phyloP scores from a whole-genome alignment of 345 rosid genomes.

The Angophora floribunda region DNA sequence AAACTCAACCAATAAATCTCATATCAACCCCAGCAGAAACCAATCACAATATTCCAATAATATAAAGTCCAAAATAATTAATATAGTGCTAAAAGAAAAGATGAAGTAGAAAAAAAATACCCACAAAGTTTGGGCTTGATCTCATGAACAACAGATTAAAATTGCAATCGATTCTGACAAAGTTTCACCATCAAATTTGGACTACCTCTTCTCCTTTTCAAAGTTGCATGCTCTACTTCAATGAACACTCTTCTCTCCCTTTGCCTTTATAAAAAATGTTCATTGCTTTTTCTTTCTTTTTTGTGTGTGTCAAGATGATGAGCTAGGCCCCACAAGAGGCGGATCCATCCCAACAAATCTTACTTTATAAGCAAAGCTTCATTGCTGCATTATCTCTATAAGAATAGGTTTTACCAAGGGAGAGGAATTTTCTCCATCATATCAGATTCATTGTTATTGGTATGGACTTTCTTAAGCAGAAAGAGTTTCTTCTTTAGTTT shows the following conservation, averaged over 20 bases:
- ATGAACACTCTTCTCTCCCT: background rate
- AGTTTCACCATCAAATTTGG: background rate
- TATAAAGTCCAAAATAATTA: background rate
- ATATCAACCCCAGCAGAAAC: background rate
- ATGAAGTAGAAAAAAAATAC: background rate
- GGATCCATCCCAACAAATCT: background rate
- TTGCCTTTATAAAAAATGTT: background rate
- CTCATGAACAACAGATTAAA: background rate
- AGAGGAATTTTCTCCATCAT: background rate
- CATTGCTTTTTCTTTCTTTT: background rate
- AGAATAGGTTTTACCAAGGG: no score
- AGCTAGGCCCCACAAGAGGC: background rate
- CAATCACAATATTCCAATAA: background rate
- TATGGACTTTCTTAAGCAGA: background rate
- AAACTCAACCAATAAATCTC: background rate
- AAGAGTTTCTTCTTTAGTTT: background rate
- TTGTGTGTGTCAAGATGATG: background rate
- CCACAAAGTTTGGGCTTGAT: background rate
- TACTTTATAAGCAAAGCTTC: background rate
- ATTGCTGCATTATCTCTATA: no score
- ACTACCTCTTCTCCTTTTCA: background rate
- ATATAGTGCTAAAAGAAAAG: background rate
- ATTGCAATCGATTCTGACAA: background rate
- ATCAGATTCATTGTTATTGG: background rate
- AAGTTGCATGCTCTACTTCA: background rate